Evolutionary conservation across 2,329 filamentous ascomycete species (phyloP).

Genomic region (Chalaropsis thielavioides): DNA sequence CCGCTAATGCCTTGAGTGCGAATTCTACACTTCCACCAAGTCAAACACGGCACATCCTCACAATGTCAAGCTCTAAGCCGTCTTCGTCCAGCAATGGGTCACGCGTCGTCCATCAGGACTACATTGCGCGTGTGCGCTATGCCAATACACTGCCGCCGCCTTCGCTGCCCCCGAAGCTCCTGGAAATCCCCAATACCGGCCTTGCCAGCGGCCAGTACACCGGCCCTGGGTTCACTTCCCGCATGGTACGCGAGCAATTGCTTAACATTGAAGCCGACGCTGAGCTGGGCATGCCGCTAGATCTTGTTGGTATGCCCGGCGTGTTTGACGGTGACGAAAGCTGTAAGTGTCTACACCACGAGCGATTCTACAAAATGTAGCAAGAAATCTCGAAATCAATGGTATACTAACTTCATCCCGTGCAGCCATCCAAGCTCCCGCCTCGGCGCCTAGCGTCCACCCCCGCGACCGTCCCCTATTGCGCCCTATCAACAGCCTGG

Average conservation of each 20-base stretch:
- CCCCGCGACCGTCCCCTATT: constrained; percentile 75
- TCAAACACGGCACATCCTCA: neutral
- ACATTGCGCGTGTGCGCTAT: constrained; percentile 89
- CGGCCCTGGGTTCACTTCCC: constrained; percentile 75
- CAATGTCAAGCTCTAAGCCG: constrained; percentile 15
- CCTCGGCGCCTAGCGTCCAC: constrained; percentile 57
- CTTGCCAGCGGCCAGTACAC: constrained; percentile 79
- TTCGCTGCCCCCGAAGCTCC: constrained; percentile 85
- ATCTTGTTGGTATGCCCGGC: constrained; percentile 85
- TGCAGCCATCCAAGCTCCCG: constrained; percentile 66
- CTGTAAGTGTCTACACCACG: constrained; percentile 41
- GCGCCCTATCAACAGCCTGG: constrained; percentile 67
- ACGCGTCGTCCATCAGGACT: constrained; percentile 73
- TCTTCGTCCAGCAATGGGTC: constrained; percentile 27
- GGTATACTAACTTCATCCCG: neutral
- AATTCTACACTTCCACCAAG: neutral
- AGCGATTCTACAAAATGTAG: neutral
- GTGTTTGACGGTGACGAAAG: constrained; percentile 92
- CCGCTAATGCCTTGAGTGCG: neutral
- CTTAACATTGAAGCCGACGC: constrained; percentile 95
- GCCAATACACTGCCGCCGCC: constrained; percentile 91
- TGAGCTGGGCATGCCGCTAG: constrained; percentile 93
- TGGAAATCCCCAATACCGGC: constrained; percentile 91
- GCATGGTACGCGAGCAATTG: constrained; percentile 78
- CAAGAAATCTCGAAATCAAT: neutral